Evolutionary conservation across 495 filamentous ascomycete genomes (phyloP).

Genomic region (Lasiosphaeria hispida): DNA sequence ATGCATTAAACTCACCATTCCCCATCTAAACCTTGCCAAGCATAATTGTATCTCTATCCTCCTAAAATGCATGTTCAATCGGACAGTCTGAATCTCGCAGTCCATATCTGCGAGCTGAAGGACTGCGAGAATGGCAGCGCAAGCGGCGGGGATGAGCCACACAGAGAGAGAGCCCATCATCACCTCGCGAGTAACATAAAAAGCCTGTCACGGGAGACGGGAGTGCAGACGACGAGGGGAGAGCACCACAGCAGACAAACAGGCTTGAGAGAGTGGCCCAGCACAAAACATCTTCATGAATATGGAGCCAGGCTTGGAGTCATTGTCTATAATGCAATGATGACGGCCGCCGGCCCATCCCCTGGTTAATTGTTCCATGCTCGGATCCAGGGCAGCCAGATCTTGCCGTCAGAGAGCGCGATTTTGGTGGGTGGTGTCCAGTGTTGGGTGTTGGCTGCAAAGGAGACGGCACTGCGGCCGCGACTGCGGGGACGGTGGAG

Average conservation of each 20-base stretch:
- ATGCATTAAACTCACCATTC: conserved; percentile 31
- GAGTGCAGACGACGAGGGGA: conserved; percentile 18
- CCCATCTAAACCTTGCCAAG: conserved; percentile 23
- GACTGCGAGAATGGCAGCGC: conserved; percentile 24
- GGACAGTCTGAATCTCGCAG: conserved; percentile 23
- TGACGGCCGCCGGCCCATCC: conserved; percentile 18
- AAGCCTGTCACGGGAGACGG: conserved; percentile 17
- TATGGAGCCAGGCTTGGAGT: conserved; percentile 16
- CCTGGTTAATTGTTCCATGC: conserved; percentile 30
- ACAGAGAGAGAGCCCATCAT: not conserved
- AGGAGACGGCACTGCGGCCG: not conserved
- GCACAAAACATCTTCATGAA: conserved; percentile 16
- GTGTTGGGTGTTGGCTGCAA: conserved; percentile 1
- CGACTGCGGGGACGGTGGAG: not conserved
- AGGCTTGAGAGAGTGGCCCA: conserved; percentile 1
- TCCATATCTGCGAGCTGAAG: conserved; percentile 23
- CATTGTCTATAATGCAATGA: conserved; percentile 29
- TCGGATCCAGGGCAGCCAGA: conserved; percentile 16
- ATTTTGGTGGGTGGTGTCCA: not conserved
- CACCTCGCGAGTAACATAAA: conserved; percentile 29
- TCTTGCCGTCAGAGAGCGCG: conserved; percentile 9
- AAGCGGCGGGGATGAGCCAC: conserved; percentile 14
- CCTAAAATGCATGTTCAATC: conserved; percentile 28
- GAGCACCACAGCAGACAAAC: conserved; percentile 11
- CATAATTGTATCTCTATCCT: conserved; percentile 25